A percentile compares a stretch with the other conserved stretches of the same genome.
Evolutionary conservation across 2,329 filamentous ascomycete genomes (phyloP).

Genomic region (Penicillium fuscoglaucum): DNA sequence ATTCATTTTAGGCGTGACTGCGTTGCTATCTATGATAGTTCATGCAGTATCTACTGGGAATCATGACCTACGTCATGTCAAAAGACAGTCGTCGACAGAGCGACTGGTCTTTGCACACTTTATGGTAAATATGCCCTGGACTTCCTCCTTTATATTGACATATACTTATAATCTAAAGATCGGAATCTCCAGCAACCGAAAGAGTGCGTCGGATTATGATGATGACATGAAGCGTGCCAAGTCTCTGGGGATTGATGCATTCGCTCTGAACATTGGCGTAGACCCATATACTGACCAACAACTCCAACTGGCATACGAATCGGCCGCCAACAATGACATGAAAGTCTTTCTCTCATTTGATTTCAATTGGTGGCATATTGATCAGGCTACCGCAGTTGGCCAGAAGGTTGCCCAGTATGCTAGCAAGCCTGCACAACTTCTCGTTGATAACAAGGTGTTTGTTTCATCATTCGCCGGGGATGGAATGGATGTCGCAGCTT

Average conservation of each 20-base stretch:
- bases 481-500: conserved; percentile 45
- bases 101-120: conserved; percentile 47
- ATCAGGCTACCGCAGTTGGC: conserved; percentile 45
- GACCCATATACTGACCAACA: conserved; percentile 49
- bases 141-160: too few relatives aligned
- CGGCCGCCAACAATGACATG: conserved; percentile 49
- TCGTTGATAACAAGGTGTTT: conserved; percentile 52
- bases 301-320: conserved; percentile 51
- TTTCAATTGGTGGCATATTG: conserved; percentile 51
- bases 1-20: neutral
- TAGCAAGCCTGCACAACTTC: conserved; percentile 48
- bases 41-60: neutral
- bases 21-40: neutral
- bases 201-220: conserved; percentile 49
- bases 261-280: conserved; percentile 53
- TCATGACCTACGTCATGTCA: neutral
- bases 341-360: conserved; percentile 60
- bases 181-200: conserved; percentile 47
- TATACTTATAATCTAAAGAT: conserved; percentile 34
- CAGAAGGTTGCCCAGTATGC: conserved; percentile 51
- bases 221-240: conserved; percentile 51
- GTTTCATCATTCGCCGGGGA: conserved; percentile 57
- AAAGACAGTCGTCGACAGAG: conserved; percentile 12
- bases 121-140: conserved; percentile 33
- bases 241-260: conserved; percentile 49